These are phyloP conservation scores for Zasmidium citrigriseum DNA, from an alignment of 2,329 filamentous ascomycete species.

Conservation along the genomic window DNA sequence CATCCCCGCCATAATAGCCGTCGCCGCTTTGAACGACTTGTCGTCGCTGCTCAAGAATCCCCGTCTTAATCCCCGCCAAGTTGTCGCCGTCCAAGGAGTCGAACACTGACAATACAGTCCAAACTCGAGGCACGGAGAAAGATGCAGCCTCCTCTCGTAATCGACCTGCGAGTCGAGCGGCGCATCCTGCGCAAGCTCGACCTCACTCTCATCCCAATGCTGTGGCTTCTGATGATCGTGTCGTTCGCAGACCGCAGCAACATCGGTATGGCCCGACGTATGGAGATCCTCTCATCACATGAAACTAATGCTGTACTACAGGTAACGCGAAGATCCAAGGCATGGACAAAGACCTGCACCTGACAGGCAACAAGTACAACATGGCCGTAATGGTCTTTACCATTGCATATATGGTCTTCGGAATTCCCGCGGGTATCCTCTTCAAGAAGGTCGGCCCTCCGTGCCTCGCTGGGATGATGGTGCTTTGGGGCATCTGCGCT, in stretches of 20 bases:
- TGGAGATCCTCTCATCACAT: too few relatives aligned
- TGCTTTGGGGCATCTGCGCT: slow-evolving; percentile 42
- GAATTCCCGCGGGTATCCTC: slow-evolving; percentile 46
- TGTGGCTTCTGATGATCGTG: slow-evolving; percentile 46
- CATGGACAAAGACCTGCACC: slow-evolving; percentile 36
- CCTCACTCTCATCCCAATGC: slow-evolving; percentile 49
- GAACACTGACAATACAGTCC: too few relatives aligned
- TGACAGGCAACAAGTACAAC: slow-evolving; percentile 40
- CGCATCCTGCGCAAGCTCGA: slow-evolving; percentile 53
- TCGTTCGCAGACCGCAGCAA: slow-evolving; percentile 48
- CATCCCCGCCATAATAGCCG: too few relatives aligned
- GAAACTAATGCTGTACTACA: too few relatives aligned
- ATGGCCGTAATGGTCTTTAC: slow-evolving; percentile 42
- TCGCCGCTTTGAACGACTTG: too few relatives aligned
- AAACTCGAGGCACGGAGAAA: not conserved
- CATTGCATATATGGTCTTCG: slow-evolving; percentile 39
- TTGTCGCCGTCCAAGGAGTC: too few relatives aligned
- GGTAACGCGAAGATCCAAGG: slow-evolving; percentile 43
- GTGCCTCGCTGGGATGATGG: slow-evolving; percentile 40
- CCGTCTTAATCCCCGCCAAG: too few relatives aligned
- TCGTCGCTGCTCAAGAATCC: too few relatives aligned
- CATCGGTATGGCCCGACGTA: slow-evolving; percentile 30
- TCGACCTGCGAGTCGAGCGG: slow-evolving; percentile 37
- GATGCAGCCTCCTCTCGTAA: not conserved
- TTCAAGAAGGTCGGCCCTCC: slow-evolving; percentile 65